Conservation (phyloP, 257 asterid genomes). For the Petrea volubilis region DNA sequence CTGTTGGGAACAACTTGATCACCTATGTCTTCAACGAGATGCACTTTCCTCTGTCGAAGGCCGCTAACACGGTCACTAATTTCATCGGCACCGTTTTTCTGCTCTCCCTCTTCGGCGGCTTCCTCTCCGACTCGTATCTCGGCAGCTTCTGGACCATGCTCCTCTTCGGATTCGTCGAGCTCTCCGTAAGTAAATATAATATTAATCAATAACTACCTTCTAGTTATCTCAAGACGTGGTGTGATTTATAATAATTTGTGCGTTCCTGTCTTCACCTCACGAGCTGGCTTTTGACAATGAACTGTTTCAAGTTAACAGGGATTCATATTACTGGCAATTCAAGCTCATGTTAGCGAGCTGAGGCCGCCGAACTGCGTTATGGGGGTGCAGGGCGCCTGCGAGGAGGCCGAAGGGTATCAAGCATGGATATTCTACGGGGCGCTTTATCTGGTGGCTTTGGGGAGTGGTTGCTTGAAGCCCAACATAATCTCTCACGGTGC, state of each 20-base stretch:
- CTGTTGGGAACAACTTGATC: slow-evolving; percentile 74
- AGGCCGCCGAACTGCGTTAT: slow-evolving; percentile 52
- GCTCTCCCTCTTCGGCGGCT: slow-evolving; percentile 72
- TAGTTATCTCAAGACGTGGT: too few species aligned
- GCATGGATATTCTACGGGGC: slow-evolving; percentile 65
- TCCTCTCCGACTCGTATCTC: slow-evolving; percentile 74
- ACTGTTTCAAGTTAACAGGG: too few species aligned
- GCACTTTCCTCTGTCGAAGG: slow-evolving; percentile 68
- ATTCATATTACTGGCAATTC: slow-evolving; percentile 55
- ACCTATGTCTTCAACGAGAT: slow-evolving; percentile 70
- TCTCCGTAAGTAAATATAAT: slow-evolving; percentile 36
- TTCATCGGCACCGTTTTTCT: slow-evolving; percentile 74
- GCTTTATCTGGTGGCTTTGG: slow-evolving; percentile 65
- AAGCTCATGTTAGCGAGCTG: slow-evolving; percentile 56
- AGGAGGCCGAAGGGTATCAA: slow-evolving; percentile 55
- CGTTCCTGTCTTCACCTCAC: too few species aligned
- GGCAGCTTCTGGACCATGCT: slow-evolving; percentile 82
- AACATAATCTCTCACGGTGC: slow-evolving; percentile 79
- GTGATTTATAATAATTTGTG: too few species aligned
- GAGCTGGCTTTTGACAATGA: too few species aligned
- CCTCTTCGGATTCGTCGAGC: slow-evolving; percentile 68
- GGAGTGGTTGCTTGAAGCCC: slow-evolving; percentile 77
- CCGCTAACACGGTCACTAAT: slow-evolving; percentile 82
- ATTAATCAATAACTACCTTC: too few species aligned
- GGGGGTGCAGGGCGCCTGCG: slow-evolving; percentile 19